phyloP scores from a whole-genome alignment of 2,329 filamentous ascomycete species.

The Trichophyton benhamiae region DNA sequence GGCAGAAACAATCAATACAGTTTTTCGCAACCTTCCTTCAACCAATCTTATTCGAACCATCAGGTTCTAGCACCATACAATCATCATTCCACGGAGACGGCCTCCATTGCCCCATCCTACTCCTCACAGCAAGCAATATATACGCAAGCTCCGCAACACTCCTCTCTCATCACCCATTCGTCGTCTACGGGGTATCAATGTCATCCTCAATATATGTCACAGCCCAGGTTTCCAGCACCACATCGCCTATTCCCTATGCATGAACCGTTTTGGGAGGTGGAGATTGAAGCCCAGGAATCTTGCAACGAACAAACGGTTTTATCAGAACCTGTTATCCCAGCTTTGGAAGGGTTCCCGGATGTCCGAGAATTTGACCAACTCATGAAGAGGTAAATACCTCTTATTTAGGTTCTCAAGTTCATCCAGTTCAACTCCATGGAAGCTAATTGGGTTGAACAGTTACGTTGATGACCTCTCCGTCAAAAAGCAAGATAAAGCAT shows the following conservation, averaged over 20 bases:
- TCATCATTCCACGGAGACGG: conserved; percentile 22
- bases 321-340: conserved; percentile 34
- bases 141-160: conserved; percentile 24
- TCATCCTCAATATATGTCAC: conserved; percentile 23
- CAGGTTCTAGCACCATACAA: conserved; percentile 26
- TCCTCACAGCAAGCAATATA: conserved; percentile 23
- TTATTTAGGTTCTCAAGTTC: not conserved
- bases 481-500: conserved; percentile 41
- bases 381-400: conserved; percentile 29
- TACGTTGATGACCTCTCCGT: conserved; percentile 39
- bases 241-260: conserved; percentile 25
- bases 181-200: conserved; percentile 21
- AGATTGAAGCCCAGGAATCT: conserved; percentile 35
- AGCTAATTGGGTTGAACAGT: conserved; percentile 18
- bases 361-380: conserved; percentile 36
- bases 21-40: conserved; percentile 17
- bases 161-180: conserved; percentile 13
- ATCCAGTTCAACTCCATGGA: not conserved
- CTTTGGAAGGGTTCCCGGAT: conserved; percentile 34
- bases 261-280: conserved; percentile 25
- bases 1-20: conserved; percentile 18
- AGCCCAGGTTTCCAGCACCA: conserved; percentile 21
- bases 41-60: conserved; percentile 27
- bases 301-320: conserved; percentile 32
- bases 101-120: conserved; percentile 22